Evolutionary conservation across 192 early-diverging fungal species (phyloP).

Genomic region (Geranomyces variabilis): DNA sequence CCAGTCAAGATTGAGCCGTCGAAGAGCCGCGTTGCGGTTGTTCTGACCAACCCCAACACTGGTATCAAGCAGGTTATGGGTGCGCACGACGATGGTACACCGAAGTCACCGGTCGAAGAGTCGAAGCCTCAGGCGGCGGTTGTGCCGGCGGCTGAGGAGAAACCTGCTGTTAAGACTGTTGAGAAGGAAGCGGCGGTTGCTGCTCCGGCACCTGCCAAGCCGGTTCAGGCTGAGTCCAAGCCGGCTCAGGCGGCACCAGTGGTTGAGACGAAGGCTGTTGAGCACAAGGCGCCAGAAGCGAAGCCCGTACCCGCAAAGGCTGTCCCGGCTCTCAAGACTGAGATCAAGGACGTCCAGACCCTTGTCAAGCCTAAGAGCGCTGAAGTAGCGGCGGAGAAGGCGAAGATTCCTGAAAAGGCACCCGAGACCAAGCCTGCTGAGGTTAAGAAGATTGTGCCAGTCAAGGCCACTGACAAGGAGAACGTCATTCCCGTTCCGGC

Average conservation of each 20-base stretch:
- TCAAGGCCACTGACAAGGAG: slow-evolving; percentile 3
- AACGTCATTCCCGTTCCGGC: background rate
- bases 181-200: background rate
- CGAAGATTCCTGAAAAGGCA: background rate
- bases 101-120: background rate
- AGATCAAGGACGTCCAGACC: too few species aligned
- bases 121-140: background rate
- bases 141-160: background rate
- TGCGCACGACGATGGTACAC: background rate
- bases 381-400: background rate
- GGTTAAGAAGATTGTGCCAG: background rate
- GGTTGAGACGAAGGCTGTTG: slow-evolving; percentile 23
- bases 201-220: background rate
- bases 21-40: slow-evolving; percentile 2
- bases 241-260: slow-evolving; percentile 20
- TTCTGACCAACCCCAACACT: slow-evolving; percentile 13
- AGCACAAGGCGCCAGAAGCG: slow-evolving; percentile 21
- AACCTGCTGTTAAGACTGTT: background rate
- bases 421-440: background rate
- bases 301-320: slow-evolving; percentile 5
- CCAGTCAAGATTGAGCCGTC: background rate
- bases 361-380: background rate
- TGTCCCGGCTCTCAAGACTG: too few species aligned
- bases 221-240: background rate
- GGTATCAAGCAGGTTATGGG: slow-evolving; percentile 1